These are phyloP conservation scores for Dendrocalamus latiflorus DNA, from an alignment of 202 grass and related monocot genomes.

Conservation along the genomic window DNA sequence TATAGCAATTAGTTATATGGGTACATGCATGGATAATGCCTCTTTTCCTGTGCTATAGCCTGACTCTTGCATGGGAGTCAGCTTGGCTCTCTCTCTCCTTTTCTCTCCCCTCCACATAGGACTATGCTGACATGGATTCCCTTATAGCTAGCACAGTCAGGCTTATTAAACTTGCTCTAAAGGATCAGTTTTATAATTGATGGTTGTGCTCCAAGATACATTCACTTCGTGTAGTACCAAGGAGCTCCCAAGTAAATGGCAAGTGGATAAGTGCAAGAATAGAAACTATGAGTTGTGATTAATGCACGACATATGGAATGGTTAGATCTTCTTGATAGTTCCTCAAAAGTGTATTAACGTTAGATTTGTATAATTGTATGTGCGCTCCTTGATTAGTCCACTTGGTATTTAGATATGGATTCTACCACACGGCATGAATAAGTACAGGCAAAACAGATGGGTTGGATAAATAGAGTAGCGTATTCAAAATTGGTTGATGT, in stretches of 20 bases:
- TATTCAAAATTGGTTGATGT: too few relatives aligned
- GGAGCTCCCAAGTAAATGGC: not conserved
- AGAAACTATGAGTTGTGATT: not conserved
- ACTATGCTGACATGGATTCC: too few relatives aligned
- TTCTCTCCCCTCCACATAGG: too few relatives aligned
- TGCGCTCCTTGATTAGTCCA: not conserved
- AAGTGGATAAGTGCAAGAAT: not conserved
- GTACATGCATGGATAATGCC: too few relatives aligned
- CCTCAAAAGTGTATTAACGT: not conserved
- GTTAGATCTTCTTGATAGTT: not conserved
- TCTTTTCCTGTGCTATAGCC: too few relatives aligned
- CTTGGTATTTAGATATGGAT: not conserved
- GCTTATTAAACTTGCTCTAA: too few relatives aligned
- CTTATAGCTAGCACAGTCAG: too few relatives aligned
- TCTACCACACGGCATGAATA: not conserved
- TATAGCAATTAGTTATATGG: too few relatives aligned
- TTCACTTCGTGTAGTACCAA: not conserved
- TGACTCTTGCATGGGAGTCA: too few relatives aligned
- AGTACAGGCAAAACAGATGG: too few relatives aligned
- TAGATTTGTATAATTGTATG: not conserved
- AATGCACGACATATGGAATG: not conserved
- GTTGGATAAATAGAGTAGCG: too few relatives aligned
- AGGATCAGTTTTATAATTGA: not conserved
- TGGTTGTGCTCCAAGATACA: not conserved
- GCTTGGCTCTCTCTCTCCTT: too few relatives aligned